Evolutionary conservation across 345 rosid species (phyloP).

Genomic region (Balakata baccata): DNA sequence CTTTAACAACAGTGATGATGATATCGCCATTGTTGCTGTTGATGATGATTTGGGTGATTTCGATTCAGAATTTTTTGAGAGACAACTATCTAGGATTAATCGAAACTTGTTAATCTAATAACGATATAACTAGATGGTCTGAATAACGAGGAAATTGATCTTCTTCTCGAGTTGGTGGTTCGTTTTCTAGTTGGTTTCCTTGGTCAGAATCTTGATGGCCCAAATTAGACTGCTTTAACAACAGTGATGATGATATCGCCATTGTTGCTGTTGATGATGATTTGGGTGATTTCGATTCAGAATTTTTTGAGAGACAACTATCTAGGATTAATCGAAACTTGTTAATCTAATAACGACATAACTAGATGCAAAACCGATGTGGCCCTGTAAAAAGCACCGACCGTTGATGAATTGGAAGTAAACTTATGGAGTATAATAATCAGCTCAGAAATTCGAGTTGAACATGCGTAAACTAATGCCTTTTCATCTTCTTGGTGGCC

Average conservation of each 20-base stretch:
- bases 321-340: slow-evolving; percentile 14
- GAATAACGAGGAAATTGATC: slow-evolving; percentile 28
- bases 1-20: too few relatives aligned
- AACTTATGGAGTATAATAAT: slow-evolving; percentile 30
- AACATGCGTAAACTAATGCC: slow-evolving; percentile 34
- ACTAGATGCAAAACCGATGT: slow-evolving; percentile 6
- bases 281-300: slow-evolving; percentile 35
- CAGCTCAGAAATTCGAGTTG: slow-evolving; percentile 39
- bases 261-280: neutral
- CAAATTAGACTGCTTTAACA: too few relatives aligned
- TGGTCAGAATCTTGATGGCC: too few relatives aligned
- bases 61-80: slow-evolving; percentile 18
- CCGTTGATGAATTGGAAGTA: slow-evolving; percentile 10
- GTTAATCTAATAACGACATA: slow-evolving; percentile 14
- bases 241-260: too few relatives aligned
- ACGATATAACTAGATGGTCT: slow-evolving; percentile 5
- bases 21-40: too few relatives aligned
- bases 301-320: neutral
- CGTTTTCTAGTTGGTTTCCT: too few relatives aligned
- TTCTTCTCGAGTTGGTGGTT: too few relatives aligned
- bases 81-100: slow-evolving; percentile 10
- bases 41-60: slow-evolving; percentile 32
- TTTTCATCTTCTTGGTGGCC: slow-evolving; percentile 44
- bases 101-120: slow-evolving; percentile 18
- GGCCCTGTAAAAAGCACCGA: slow-evolving; percentile 4